Percentiles rank a stretch among this genome's conserved stretches.
Conservation (phyloP, 371 early-diverging fungal species). For the Mucor indicus region DNA sequence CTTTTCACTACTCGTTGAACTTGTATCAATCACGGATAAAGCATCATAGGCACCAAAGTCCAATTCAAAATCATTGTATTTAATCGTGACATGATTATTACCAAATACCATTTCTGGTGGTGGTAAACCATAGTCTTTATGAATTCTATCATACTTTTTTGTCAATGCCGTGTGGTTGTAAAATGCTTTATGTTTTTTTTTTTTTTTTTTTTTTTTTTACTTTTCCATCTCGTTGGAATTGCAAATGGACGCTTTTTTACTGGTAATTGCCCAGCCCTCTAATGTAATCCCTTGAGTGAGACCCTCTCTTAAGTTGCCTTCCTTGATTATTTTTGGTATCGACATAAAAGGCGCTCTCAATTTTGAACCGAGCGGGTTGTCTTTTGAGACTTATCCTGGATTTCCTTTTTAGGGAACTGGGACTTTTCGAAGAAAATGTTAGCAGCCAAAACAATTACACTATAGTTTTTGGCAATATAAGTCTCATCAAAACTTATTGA, state of each 20-base stretch:
- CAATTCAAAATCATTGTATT: slow-evolving; percentile 40
- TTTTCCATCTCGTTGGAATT: slow-evolving; percentile 69
- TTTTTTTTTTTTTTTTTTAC: slow-evolving; percentile 30
- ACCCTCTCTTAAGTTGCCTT: slow-evolving; percentile 31
- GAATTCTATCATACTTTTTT: slow-evolving; percentile 30
- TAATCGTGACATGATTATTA: slow-evolving; percentile 62
- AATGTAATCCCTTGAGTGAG: slow-evolving; percentile 52
- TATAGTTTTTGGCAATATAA: too few species aligned
- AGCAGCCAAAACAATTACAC: too few species aligned
- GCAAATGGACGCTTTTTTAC: slow-evolving; percentile 68
- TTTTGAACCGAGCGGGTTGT: too few species aligned
- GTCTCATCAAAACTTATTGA: too few species aligned
- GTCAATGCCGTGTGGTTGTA: neutral
- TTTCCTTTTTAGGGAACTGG: too few species aligned
- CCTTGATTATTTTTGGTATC: slow-evolving; percentile 26
- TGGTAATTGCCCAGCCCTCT: slow-evolving; percentile 64
- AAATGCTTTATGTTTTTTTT: neutral
- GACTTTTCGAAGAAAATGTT: too few species aligned
- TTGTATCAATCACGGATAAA: slow-evolving; percentile 65
- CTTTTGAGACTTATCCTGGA: too few species aligned
- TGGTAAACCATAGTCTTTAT: slow-evolving; percentile 67
- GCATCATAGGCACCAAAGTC: slow-evolving; percentile 75
- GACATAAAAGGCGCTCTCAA: too few species aligned
- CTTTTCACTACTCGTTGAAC: slow-evolving; percentile 54
- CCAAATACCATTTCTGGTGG: slow-evolving; percentile 97